Evolutionary conservation across 345 rosid species (phyloP).

Genomic region (Eucalyptus viminalis): DNA sequence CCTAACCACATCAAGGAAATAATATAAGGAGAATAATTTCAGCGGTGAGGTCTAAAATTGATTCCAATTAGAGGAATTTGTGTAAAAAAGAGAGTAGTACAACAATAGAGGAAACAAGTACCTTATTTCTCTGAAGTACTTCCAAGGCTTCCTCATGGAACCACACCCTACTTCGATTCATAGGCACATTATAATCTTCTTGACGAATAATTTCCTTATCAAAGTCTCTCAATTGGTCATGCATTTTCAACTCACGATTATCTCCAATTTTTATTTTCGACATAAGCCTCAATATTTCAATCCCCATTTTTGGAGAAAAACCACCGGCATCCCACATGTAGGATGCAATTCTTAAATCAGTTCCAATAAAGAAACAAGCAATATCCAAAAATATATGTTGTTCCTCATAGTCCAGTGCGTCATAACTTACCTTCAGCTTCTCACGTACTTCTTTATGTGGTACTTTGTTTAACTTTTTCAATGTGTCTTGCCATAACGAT

Average conservation of each 20-base stretch:
- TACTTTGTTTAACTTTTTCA: not conserved
- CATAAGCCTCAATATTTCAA: not conserved
- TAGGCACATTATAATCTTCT: not conserved
- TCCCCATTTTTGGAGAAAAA: not conserved
- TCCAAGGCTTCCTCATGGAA: not conserved
- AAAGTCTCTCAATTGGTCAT: not conserved
- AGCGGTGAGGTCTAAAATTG: not conserved
- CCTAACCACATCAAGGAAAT: not conserved
- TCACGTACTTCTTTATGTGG: not conserved
- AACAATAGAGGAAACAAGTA: not conserved
- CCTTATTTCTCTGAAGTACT: not conserved
- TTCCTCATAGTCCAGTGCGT: not conserved
- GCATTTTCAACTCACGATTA: not conserved
- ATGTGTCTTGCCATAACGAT: fast-evolving
- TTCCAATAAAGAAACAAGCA: not conserved
- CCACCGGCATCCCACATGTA: not conserved
- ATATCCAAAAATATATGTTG: not conserved
- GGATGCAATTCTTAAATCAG: not conserved
- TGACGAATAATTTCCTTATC: slow-evolving; percentile 1
- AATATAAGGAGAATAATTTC: not conserved
- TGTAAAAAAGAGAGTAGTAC: not conserved
- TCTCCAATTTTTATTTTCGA: not conserved
- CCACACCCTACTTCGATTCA: slow-evolving; percentile 12
- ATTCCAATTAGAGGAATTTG: not conserved
- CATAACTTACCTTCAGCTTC: not conserved